phyloP scores from a whole-genome alignment of 2,329 filamentous ascomycete genomes.

The Keithomyces neogunnii region DNA sequence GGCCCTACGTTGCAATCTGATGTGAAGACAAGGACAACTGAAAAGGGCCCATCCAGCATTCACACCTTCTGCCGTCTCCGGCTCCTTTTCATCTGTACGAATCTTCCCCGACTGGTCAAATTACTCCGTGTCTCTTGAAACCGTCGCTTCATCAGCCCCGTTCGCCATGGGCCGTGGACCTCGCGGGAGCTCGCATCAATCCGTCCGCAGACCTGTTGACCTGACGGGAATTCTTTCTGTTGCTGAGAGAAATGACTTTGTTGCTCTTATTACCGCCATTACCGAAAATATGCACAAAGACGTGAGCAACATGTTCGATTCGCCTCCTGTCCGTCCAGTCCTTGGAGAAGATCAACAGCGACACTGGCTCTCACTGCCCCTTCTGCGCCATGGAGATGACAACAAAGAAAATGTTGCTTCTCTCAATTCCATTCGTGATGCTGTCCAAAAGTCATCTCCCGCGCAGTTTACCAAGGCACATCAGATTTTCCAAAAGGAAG shows the following conservation, averaged over 20 bases:
- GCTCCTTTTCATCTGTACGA: too few relatives aligned
- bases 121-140: too few relatives aligned
- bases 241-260: slow-evolving; percentile 43
- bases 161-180: slow-evolving; percentile 31
- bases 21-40: not conserved
- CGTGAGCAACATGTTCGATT: slow-evolving; percentile 44
- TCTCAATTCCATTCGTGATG: slow-evolving; percentile 5
- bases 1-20: not conserved
- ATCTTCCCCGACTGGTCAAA: too few relatives aligned
- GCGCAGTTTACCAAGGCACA: slow-evolving; percentile 18
- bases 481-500: slow-evolving; percentile 22
- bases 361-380: slow-evolving; percentile 27
- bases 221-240: slow-evolving; percentile 39
- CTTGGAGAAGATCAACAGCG: slow-evolving; percentile 20
- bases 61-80: too few relatives aligned
- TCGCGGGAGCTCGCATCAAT: slow-evolving; percentile 22
- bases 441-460: slow-evolving; percentile 4
- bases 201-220: slow-evolving; percentile 38
- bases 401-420: slow-evolving; percentile 15
- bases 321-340: slow-evolving; percentile 26
- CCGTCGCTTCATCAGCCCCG: too few relatives aligned
- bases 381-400: slow-evolving; percentile 14
- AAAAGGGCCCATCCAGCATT: too few relatives aligned
- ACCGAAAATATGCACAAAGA: slow-evolving; percentile 47
- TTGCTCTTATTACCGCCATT: slow-evolving; percentile 41